Evolutionary conservation across 2,329 filamentous ascomycete genomes (phyloP), one percentile per base, ranked within the genome.

Genomic region (Microascus cirrosus): DNA sequence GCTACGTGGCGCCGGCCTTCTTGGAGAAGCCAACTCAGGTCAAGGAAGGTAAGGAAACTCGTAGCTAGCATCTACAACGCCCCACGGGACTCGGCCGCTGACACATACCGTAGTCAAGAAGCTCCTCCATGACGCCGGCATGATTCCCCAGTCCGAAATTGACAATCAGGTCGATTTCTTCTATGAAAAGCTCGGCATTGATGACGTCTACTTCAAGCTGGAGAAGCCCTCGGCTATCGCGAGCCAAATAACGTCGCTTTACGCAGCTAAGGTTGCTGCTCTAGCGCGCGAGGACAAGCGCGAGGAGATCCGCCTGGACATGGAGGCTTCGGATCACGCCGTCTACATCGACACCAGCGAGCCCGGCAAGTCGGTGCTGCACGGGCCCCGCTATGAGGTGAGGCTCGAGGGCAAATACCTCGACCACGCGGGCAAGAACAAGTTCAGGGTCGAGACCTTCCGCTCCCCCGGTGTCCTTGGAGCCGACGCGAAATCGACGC

Each of bases 301-400:
- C 64, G 82, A 97, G 66, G 92, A 97, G 74, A 96, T 99, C 65
- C 85, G 92, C 62, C 77, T 99, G 50, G 93, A 97, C 70, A 96
- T 96, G 83, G 94, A 99, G 74, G 90, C 90, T 24, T 77, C 80
- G 60, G 94, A 97, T 70, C 94, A 97, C 69, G 94, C 94, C 60
- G 95, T 97, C 68, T 99, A 97, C 76, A 97, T 99, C 64, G 94
- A 99, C 71, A 99, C 94, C 58, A 96, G 92, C 72, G 87, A 87
- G 68, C 93, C 94, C 18, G 94, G 94, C 63, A 78, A 89, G 65
- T 89, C 86, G 60, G 81, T 85, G 53, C 77, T 89, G 24, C 76
- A 81, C 57, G 94, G 94, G 2, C 92, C 94, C n/a, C 82, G 86
- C 60, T 99, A 96, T 71, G 94, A 99, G 76, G 86, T 90, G 69